These are phyloP conservation scores for Arthrobotrys conoides DNA, from an alignment of 2,329 filamentous ascomycete species.

Conservation along the genomic window DNA sequence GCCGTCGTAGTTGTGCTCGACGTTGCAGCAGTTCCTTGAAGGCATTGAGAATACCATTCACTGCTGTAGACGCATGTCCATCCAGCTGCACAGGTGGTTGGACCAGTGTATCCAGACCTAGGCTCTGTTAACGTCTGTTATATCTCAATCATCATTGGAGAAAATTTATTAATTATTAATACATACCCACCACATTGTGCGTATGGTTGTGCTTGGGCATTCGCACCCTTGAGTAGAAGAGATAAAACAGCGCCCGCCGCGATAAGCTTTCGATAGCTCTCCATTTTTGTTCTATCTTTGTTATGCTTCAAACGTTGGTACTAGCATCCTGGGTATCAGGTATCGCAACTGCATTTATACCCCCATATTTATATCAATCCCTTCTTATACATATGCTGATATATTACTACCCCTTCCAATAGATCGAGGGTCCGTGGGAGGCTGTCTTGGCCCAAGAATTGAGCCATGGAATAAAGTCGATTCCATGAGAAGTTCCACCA, in stretches of 20 bases:
- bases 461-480: slow-evolving; percentile 26
- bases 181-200: slow-evolving; percentile 52
- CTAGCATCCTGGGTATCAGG: background rate
- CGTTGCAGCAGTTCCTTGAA: slow-evolving; percentile 14
- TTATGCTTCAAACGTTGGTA: background rate
- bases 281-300: slow-evolving; percentile 16
- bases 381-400: background rate
- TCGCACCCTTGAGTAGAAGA: slow-evolving; percentile 29
- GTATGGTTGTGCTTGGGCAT: slow-evolving; percentile 38
- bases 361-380: slow-evolving; percentile 34
- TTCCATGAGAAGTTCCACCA: slow-evolving; percentile 49
- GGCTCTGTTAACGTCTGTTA: background rate
- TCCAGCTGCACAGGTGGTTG: slow-evolving; percentile 38
- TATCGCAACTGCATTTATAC: background rate
- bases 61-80: slow-evolving; percentile 51
- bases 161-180: background rate
- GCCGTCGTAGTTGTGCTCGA: slow-evolving; percentile 1
- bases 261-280: slow-evolving; percentile 26
- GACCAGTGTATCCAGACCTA: slow-evolving; percentile 38
- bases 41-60: slow-evolving; percentile 52
- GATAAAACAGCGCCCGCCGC: slow-evolving; percentile 13
- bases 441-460: background rate
- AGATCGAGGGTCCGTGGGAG: background rate
- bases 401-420: background rate
- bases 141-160: background rate